Evolutionary conservation across 768 basidiomycete species (phyloP), one percentile per base, ranked within the genome.

Genomic region (Exidia glandulosa): DNA sequence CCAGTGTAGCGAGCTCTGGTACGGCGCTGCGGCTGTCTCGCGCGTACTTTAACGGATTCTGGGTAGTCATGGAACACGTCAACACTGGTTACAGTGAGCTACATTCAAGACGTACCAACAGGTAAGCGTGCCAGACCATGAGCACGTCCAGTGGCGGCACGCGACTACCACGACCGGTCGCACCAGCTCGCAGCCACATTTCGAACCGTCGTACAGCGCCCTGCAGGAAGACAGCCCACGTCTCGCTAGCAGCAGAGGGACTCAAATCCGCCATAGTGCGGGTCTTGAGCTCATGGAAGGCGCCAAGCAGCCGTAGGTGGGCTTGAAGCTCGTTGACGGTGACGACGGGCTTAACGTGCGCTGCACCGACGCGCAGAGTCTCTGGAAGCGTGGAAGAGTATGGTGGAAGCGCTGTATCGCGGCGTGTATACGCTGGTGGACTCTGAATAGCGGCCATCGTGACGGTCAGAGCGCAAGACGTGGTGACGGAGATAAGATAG

Each of bases 61-160:
- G 50, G 25, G 25, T 29, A 19, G 6, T n/a, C 9, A 29, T 25
- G 30, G 16, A 31, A 31, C 48, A 23, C 14, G 12, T 10, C 27
- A 50, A 25, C 27, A 50, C n/a, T 16, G 23, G 10, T 10, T 50
- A 16, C 0, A n/a, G 23, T n/a, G 16, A 27, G 48, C 27, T 9
- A 10, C 2, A 13, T 25, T 2, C 48, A 27, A 19, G 36, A 27
- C 50, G 50, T 32, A 60, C 59, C 32, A 65, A 58, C 54, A 65
- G 41, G 58, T 65, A 65, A 3, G 60, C 60, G 36, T 65, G 64
- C 64, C 64, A 65, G 23, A 65, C 64, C 64, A 65, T 65, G 23
- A 61, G 31, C 3, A 65, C 60, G 55, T 65, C 64, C 25, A 63
- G 48, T 13, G 62, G 48, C 12, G 57, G 64, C 16, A 59, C 41